Conservation (phyloP, 108 stramenopile species). For the Nannochloropsis gaditana region DNA sequence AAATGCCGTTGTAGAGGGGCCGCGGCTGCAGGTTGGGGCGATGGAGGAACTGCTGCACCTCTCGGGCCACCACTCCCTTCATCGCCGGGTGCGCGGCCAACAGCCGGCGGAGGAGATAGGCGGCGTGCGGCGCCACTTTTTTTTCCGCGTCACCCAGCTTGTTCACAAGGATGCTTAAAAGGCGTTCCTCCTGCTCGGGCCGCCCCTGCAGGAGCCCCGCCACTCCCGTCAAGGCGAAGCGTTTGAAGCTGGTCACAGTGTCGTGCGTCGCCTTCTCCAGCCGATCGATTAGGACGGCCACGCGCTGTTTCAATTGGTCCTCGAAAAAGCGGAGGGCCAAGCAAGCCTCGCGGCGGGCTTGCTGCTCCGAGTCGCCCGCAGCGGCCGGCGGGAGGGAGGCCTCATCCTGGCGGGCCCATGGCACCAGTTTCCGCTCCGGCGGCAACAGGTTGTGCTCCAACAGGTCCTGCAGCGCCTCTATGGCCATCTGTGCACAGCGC, state of each 20-base stretch:
- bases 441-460: slow-evolving; percentile 79
- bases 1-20: slow-evolving; percentile 80
- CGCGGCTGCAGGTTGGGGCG: slow-evolving; percentile 74
- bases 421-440: slow-evolving; percentile 64
- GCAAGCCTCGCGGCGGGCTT: not conserved
- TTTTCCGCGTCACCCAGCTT: slow-evolving; percentile 88
- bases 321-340: slow-evolving; percentile 3
- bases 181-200: slow-evolving; percentile 73
- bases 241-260: slow-evolving; percentile 40
- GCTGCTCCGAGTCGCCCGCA: slow-evolving; percentile 37
- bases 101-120: slow-evolving; percentile 67
- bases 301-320: not conserved
- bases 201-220: slow-evolving; percentile 57
- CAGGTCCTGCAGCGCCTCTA: slow-evolving; percentile 82
- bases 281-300: slow-evolving; percentile 23
- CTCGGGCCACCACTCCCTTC: slow-evolving; percentile 57
- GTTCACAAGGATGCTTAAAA: slow-evolving; percentile 81
- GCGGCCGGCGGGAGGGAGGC: not conserved
- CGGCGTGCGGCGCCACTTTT: slow-evolving; percentile 66
- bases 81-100: slow-evolving; percentile 82
- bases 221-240: slow-evolving; percentile 65
- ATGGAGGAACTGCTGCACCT: slow-evolving; percentile 88
- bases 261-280: slow-evolving; percentile 34
- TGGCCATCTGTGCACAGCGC: slow-evolving; percentile 75
- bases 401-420: slow-evolving; percentile 27